Evolutionary conservation across 208 protist genomes (phyloP), one percentile per base, ranked within the genome.

Genomic region (Wallacemonas collosoma): DNA sequence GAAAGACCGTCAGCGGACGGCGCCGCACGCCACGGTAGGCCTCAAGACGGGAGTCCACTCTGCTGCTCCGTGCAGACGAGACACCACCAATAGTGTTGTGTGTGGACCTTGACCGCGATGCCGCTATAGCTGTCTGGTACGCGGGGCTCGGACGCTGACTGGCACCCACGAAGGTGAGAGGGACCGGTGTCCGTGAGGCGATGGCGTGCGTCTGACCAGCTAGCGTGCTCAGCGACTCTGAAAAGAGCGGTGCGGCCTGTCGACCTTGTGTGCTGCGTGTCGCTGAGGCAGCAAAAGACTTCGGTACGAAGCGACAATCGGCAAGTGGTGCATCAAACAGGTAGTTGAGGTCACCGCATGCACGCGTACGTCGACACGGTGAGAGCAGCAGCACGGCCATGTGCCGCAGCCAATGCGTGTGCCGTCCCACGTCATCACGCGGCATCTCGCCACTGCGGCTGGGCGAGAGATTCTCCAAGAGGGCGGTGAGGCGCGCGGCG

Each of bases 371-470:
- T 38, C 69, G 74, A 14, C 64, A 40, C n/a, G 80, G 60, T 6
- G 56, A 79, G n/a, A 93, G 81, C 38, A 90, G 43, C 36, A 93
- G 66, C 38, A 88, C 45, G 36, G 82, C 73, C 43, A 72, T 15
- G 71, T 87, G 75, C 43, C 71, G 77, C 41, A 83, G 61, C 85
- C 85, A 93, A 43, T 61, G 43, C 39, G 12, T 35, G 48, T n/a
- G 12, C 36, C 17, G 38, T 12, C 64, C 45, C 15, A 69, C 38
- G 3, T n/a, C 50, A 4, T 57, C 50, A 39, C 15, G n/a, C 3
- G 11, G 15, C 7, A 6, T 38, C 6, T 3, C 17, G 44, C 44
- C 44, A 17, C 11, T 40, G 3, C 26, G 26, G 26, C 57, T 3
- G 40, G 60, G 47, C 43, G 38, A 5, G n/a, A 57, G 66, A 12